A percentile compares a stretch with the other conserved stretches of the same genome.
Conservation (phyloP, 129 eudicot genomes). For the Chrysanthemum makinoi region DNA sequence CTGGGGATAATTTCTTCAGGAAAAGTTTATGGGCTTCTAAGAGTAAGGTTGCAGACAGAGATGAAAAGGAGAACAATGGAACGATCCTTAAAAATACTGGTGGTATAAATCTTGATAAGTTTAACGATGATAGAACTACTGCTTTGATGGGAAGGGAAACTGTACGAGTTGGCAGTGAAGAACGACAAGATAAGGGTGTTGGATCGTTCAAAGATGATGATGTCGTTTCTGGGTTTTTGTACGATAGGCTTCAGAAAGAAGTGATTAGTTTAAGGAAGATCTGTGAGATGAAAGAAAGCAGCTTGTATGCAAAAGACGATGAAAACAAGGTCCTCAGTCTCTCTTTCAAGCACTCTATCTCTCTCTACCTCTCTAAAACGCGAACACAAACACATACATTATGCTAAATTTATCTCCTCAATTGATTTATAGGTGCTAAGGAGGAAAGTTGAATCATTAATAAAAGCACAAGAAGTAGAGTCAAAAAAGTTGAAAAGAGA, state of each 20-base stretch:
- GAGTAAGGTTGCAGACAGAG: constrained; percentile 48
- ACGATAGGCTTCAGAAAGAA: constrained; percentile 90
- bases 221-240: constrained; percentile 81
- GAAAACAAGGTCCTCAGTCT: constrained; percentile 62
- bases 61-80: constrained; percentile 54
- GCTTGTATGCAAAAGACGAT: constrained; percentile 61
- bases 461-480: constrained; percentile 72
- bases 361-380: too few relatives aligned
- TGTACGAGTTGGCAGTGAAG: constrained; percentile 30
- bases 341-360: background rate
- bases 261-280: constrained; percentile 66
- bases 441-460: constrained; percentile 66
- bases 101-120: constrained; percentile 26
- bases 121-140: constrained; percentile 28
- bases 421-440: constrained; percentile 49
- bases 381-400: background rate
- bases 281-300: constrained; percentile 55
- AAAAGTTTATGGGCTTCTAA: constrained; percentile 73
- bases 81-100: constrained; percentile 32
- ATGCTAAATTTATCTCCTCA: constrained; percentile 1
- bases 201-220: constrained; percentile 41
- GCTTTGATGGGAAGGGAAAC: constrained; percentile 24
- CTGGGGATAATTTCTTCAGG: constrained; percentile 42
- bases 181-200: constrained; percentile 21
- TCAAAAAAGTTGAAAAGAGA: constrained; percentile 74